Evolutionary conservation across 306 rosid species (phyloP), one percentile per base, ranked within the genome.

Genomic region (Casuarina equisetifolia): DNA sequence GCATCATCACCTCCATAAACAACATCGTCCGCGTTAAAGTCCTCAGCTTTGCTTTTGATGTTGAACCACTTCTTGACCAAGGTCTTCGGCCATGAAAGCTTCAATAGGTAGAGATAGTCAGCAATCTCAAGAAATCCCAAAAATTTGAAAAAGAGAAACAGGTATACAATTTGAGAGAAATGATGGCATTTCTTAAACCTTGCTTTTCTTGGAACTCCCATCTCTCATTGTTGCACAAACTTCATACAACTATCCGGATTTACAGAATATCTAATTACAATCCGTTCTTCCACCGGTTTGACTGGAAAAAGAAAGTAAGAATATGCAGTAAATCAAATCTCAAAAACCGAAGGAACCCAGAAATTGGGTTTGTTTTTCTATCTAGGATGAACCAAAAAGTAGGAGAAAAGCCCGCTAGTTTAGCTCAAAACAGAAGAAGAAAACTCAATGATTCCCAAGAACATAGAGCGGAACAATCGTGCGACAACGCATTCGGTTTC

Each of bases 11-110:
- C 98, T 91, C 77, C 86, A 10, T 54, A 76, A 83, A 83, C 83
- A 59, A 90, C 79, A 76, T 96, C 96, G 82, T 96, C 99, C 2
- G 99, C 93, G 46, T 90, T 91, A 78, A 96, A 96, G 76, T 96
- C 98, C 74, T 92, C 96, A 12, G 87, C 76, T 88, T 96, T 96
- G 89, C 86, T 93, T 89, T 89, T 93, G 80, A 91, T 89, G 50
- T 93, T 96, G 90, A 96, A 90, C 99, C 99, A 96, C 84, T 96
- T 96, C 88, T 89, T 96, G 80, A 96, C 99, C 89, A 96, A 81
- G 45, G 94, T 85, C 89, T 89, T 96, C 48, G 98, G 91, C 99
- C 99, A 96, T 67, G 99, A 92, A 89, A 96, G 90, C 99, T 96
- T 88, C 85, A 87, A 12, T 35, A 76, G 84, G 49, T 81, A 75